A percentile compares a stretch with the other conserved stretches of the same genome.
Conservation (phyloP, 108 stramenopile species). For the Nannochloropsis gaditana region DNA sequence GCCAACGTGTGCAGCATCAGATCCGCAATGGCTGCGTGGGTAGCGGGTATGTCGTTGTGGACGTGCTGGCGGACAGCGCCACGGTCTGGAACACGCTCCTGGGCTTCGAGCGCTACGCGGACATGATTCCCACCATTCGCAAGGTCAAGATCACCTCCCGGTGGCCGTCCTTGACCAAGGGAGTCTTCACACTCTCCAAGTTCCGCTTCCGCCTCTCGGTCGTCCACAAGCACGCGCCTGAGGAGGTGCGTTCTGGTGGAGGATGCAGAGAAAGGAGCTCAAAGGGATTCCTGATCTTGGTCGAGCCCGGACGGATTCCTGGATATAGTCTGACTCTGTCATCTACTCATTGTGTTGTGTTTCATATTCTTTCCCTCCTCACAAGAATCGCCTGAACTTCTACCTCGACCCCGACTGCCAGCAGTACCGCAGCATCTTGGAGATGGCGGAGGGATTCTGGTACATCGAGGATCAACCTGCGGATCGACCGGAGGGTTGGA, state of each 20-base stretch:
- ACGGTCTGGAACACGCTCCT: constrained; percentile 35
- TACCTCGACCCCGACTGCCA: constrained; percentile 47
- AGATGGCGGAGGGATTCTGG: constrained; percentile 45
- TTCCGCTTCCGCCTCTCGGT: constrained; percentile 41
- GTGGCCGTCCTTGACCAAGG: not conserved
- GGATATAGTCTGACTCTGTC: too few relatives aligned
- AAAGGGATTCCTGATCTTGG: too few relatives aligned
- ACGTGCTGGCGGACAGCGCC: constrained; percentile 45
- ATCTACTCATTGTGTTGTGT: too few relatives aligned
- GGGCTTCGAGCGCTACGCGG: constrained; percentile 43
- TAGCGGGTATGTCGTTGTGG: constrained; percentile 48
- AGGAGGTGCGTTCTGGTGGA: not conserved
- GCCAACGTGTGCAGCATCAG: constrained; percentile 52
- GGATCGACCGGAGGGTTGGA: constrained; percentile 31
- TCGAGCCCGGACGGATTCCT: too few relatives aligned
- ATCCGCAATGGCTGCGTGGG: constrained; percentile 42
- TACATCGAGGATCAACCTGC: constrained; percentile 41
- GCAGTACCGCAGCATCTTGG: constrained; percentile 25
- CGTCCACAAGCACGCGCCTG: constrained; percentile 27
- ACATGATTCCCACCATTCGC: constrained; percentile 42
- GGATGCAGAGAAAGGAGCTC: not conserved
- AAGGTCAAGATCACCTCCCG: constrained; percentile 30
- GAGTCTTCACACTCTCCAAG: constrained; percentile 37
- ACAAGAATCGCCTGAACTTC: constrained; percentile 31
- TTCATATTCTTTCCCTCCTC: not conserved